A percentile compares a stretch with the other conserved stretches of the same genome.
Conservation (phyloP, 116 monocot species). For the Dioscorea cayenensis region DNA sequence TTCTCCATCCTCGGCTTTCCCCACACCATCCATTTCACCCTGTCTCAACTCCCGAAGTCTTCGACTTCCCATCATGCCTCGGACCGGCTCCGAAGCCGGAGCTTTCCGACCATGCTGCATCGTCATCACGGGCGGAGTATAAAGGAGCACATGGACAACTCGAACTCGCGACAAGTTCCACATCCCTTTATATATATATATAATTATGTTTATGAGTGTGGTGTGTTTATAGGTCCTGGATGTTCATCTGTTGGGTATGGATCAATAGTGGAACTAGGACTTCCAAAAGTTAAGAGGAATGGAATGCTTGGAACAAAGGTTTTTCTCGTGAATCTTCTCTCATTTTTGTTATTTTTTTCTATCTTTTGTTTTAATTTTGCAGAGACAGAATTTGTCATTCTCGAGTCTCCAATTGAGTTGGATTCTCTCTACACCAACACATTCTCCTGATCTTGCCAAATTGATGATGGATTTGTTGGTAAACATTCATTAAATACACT, state of each 20-base stretch:
- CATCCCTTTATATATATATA: no score
- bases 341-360: background rate
- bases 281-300: constrained; percentile 52
- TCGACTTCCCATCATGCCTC: no score
- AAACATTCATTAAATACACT: constrained; percentile 4
- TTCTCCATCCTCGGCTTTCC: no score
- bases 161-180: no score
- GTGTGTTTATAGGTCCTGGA: constrained; percentile 52
- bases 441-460: constrained; percentile 55
- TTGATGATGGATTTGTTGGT: constrained; percentile 79
- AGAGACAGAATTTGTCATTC: constrained; percentile 88
- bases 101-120: no score
- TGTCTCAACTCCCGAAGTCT: no score
- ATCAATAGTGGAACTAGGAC: constrained; percentile 75
- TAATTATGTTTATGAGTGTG: background rate
- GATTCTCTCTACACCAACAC: constrained; percentile 91
- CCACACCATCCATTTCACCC: no score
- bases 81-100: no score
- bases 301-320: constrained; percentile 88
- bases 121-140: no score
- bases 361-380: background rate
- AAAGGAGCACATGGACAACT: no score
- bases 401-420: constrained; percentile 91
- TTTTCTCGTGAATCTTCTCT: constrained; percentile 1
- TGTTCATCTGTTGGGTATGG: constrained; percentile 93